Evolutionary conservation across 352 stramenopile genomes (phyloP), one percentile per base, ranked within the genome.

Genomic region (Globisporangium apiculatum): DNA sequence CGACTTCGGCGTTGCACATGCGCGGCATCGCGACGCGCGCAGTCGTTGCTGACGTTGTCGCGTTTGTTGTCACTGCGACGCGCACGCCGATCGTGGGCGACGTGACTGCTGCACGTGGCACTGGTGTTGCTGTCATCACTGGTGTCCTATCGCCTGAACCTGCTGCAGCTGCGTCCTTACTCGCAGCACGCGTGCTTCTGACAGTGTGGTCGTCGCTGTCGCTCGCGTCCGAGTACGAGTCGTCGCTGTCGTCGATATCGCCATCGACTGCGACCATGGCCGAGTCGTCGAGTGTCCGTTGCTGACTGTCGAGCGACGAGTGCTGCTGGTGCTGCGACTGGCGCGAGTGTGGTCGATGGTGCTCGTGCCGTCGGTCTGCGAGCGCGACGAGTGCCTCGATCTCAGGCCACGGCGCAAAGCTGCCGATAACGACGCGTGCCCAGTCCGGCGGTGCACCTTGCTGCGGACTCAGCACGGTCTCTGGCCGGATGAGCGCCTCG

Each of bases 381-480:
- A 14, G 46, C 37, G 54, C 57, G 1, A 31, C 48, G 24, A 73
- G 53, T 1, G 48, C 52, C 45, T 77, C 70, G 18, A 89, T 66
- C 42, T 81, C 73, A 0, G 73, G 75, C 77, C 79, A 88, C 24
- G 61, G 60, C 3, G 53, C 53, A 38, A 90, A 52, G 40, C 74
- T 79, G 4, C 64, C 66, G 58, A 90, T 83, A 24, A 71, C 24
- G 38, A 88, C 75, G 49, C 76, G 76, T 2, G 57, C 61, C 79
- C 79, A 89, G 60, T 89, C 79, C 0, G 79, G 69, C 7, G 74
- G 60, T 5, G 72, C 71, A 2, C 79, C 76, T 59, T 69, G 61
- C 48, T 84, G 75, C 31, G 68, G 67, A 17, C 87, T 67, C n/a
- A 68, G 64, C 48, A 60, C 55, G 53, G 75, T 68, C 15, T 40